phyloP scores from a whole-genome alignment of 2,329 filamentous ascomycete species.

The Fusarium sp. region DNA sequence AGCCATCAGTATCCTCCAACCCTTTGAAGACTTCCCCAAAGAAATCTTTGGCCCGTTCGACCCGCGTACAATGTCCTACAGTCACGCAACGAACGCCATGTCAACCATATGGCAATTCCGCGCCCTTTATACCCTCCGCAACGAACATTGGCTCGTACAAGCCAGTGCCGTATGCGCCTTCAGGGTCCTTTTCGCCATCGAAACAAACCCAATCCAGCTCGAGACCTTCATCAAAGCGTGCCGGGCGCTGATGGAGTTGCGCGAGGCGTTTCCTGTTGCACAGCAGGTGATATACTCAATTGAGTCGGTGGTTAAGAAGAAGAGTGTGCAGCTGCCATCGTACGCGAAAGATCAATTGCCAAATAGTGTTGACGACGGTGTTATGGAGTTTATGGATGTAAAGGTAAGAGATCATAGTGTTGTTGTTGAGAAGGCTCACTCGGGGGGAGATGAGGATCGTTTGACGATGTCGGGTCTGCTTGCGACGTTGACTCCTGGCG shows the following conservation, averaged over 20 bases:
- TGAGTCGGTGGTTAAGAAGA: slow-evolving; percentile 18
- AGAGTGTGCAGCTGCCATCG: slow-evolving; percentile 10
- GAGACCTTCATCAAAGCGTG: slow-evolving; percentile 38
- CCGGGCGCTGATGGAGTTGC: slow-evolving; percentile 22
- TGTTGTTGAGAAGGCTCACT: slow-evolving; percentile 8
- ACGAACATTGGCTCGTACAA: slow-evolving; percentile 34
- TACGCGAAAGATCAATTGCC: slow-evolving; percentile 29
- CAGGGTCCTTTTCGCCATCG: slow-evolving; percentile 19
- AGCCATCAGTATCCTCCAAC: slow-evolving; percentile 26
- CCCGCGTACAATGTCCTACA: slow-evolving; percentile 20
- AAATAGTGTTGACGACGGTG: not conserved
- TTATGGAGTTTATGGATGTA: slow-evolving; percentile 12
- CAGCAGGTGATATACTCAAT: slow-evolving; percentile 26
- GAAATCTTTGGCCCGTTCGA: slow-evolving; percentile 29
- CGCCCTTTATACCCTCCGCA: slow-evolving; percentile 20
- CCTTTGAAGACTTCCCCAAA: slow-evolving; percentile 26
- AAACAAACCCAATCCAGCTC: slow-evolving; percentile 31
- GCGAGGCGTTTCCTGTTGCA: slow-evolving; percentile 29
- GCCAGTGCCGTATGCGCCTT: slow-evolving; percentile 30
- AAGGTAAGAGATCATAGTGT: slow-evolving; percentile 35
- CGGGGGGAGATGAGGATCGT: not conserved
- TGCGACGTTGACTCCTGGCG: slow-evolving; percentile 13
- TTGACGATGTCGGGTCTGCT: slow-evolving; percentile 21
- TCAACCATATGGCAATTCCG: slow-evolving; percentile 40
- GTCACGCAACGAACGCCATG: slow-evolving; percentile 36